Base-by-base conservation (phyloP, 78 protist species). In the Polysphondylium violaceum region DNA sequence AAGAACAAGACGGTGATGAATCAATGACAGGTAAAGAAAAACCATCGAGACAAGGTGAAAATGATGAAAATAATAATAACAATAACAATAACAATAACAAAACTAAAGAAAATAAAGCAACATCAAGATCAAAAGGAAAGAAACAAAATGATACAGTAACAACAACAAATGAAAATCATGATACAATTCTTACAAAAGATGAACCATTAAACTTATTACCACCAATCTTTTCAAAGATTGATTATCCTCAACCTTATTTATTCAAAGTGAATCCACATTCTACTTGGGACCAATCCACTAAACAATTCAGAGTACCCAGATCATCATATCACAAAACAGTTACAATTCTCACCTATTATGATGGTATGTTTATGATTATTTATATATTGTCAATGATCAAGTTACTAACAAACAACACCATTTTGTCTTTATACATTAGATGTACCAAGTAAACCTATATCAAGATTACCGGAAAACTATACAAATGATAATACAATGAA, bases 231-330 rank as follows among this genome's bases (percentile, higher is more conserved):
- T 69, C 75, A 3, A 23, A 78, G n/a, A 59, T 83, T 21, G 90
- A 83, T 58, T 40, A 23, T n/a, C 78, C 90, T 8, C 68, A 56
- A 21, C 25, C 44, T 12, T 83, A 83, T 43, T 43, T 53, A n/a
- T 83, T 83, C 73, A 67, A 69, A 40, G 9, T 72, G 0, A 83
- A 83, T 31, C 78, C 90, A 29, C 51, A 53, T 12, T 67, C 90
- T 21, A 60, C 29, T 8, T 83, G 67, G 23, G 71, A 53, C 9
- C 77, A 67, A 43, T 19, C 11, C 0, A 36, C 88, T 11, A 25
- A 67, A 9, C 58, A 44, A 40, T 77, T 77, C 31, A 21, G 16
- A 25, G 17, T 64, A 1, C 4, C 72, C 31, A 64, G 38, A 64
- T 47, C 16, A 64, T 19, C 27, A 33, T 14, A 14, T 21, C 47